Evolutionary conservation across 257 asterid genomes (phyloP), one percentile per base, ranked within the genome.

Genomic region (Oldenlandia corymbosa): DNA sequence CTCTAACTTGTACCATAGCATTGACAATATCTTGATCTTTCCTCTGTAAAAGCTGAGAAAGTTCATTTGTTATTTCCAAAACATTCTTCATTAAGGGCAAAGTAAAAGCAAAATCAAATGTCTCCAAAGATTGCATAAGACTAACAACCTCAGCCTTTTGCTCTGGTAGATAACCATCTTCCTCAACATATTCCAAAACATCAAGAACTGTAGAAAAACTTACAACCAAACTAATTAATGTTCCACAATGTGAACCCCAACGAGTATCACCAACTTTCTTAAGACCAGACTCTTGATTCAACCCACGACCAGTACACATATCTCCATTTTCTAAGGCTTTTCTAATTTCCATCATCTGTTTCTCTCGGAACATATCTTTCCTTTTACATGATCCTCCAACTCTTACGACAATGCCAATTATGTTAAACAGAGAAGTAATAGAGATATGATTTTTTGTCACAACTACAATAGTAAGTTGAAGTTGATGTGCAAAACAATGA

Each of bases 11-110:
- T 42, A 13, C n/a, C 2, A 42, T 42, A 4, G 48, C 50, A 45
- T 42, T 43, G 16, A 46, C 8, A 20, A 45, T 57, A 45, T 45
- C 65, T 67, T 67, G 49, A 57, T 67, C 0, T 55, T 48, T 58
- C 11, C 43, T 57, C 7, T 59, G 39, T 10, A 58, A n/a, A 20
- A 23, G 23, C 5, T 24, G 10, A n/a, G 58, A 61, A 4, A 42
- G 43, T 7, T 48, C 51, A 8, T 51, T 53, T 1, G 62, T 51
- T n/a, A 52, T 34, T 0, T 16, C 55, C 18, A 45, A 43, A 1
- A 27, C 21, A 1, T 66, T 42, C 10, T 45, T 55, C 56, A 55
- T 55, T 0, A 55, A n/a, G 14, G 52, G 64, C 23, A 55, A 56
- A n/a, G 28, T 26, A 8, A 66, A 41, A 21, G 16, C 32, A 42